These are phyloP conservation scores for Vinca minor DNA, from an alignment of 257 asterid species.

Conservation along the genomic window DNA sequence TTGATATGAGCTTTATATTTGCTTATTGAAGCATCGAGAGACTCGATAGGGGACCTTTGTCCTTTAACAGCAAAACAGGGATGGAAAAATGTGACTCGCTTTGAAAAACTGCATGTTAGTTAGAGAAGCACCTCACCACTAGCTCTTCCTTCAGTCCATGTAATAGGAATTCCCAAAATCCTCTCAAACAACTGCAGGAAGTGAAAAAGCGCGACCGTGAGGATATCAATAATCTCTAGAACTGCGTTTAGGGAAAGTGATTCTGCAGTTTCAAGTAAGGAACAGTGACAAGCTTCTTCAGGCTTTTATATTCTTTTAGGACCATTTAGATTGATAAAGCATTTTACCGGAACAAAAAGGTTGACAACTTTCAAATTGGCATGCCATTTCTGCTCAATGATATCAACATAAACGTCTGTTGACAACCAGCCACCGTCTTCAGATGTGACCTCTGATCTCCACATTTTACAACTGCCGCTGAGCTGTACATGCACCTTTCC, in stretches of 20 bases:
- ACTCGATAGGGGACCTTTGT: not conserved
- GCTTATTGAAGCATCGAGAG: not conserved
- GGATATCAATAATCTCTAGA: slow-evolving; percentile 14
- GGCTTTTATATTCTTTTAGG: slow-evolving; percentile 4
- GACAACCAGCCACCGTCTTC: slow-evolving; percentile 99
- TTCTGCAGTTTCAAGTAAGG: slow-evolving; percentile 1
- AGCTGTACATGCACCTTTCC: slow-evolving; percentile 80
- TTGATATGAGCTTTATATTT: not conserved
- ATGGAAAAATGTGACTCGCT: not conserved
- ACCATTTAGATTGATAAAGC: slow-evolving; percentile 17
- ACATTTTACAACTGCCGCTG: slow-evolving; percentile 82
- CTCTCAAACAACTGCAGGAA: slow-evolving; percentile 84
- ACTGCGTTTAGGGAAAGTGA: slow-evolving; percentile 10
- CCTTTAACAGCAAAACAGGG: not conserved
- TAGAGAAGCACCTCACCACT: slow-evolving; percentile 91
- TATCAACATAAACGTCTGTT: slow-evolving; percentile 84
- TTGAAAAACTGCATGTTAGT: slow-evolving; percentile 13
- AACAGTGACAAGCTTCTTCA: slow-evolving; percentile 13
- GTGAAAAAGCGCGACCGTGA: slow-evolving; percentile 15
- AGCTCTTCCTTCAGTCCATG: slow-evolving; percentile 97
- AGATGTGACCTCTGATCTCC: slow-evolving; percentile 70
- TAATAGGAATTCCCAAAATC: slow-evolving; percentile 84
- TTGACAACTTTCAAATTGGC: slow-evolving; percentile 83
- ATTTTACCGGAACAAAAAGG: slow-evolving; percentile 84
- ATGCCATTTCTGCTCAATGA: slow-evolving; percentile 93